Percentiles rank a stretch among this genome's conserved stretches.
These are phyloP conservation scores for Talaromyces borbonicus DNA, from an alignment of 495 filamentous ascomycete genomes.

Conservation along the genomic window DNA sequence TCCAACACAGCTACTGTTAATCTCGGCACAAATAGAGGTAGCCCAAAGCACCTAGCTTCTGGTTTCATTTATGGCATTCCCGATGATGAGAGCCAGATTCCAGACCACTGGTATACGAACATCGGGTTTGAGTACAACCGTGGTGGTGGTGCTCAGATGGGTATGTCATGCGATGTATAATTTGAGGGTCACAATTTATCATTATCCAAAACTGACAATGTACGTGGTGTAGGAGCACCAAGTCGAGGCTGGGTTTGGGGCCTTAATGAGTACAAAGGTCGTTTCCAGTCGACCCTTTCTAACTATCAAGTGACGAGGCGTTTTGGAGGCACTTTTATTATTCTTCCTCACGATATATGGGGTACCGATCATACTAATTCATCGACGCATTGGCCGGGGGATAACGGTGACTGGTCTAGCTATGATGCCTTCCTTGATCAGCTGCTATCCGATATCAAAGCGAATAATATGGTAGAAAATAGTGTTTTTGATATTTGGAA, in stretches of 20 bases:
- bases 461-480: slow-evolving; percentile 19
- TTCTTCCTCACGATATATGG: slow-evolving; percentile 35
- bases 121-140: slow-evolving; percentile 14
- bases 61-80: slow-evolving; percentile 28
- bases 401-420: slow-evolving; percentile 28
- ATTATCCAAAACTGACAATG: not conserved
- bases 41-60: slow-evolving; percentile 17
- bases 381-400: slow-evolving; percentile 23
- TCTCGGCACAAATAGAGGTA: not conserved
- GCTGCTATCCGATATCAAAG: slow-evolving; percentile 22
- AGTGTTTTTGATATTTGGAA: slow-evolving; percentile 34
- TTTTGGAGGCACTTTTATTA: slow-evolving; percentile 26
- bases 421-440: slow-evolving; percentile 26
- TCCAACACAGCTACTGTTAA: not conserved
- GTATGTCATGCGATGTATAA: too few species aligned
- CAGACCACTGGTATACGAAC: slow-evolving; percentile 17
- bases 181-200: too few species aligned
- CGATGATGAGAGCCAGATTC: slow-evolving; percentile 18
- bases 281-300: slow-evolving; percentile 27
- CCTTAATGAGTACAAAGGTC: slow-evolving; percentile 15
- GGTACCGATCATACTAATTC: slow-evolving; percentile 22
- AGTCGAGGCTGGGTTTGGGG: slow-evolving; percentile 18
- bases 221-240: slow-evolving; percentile 4
- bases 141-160: slow-evolving; percentile 16
- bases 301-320: slow-evolving; percentile 19